These are phyloP conservation scores for Colletotrichum musicola DNA, from an alignment of 2,329 filamentous ascomycete genomes.

Conservation along the genomic window DNA sequence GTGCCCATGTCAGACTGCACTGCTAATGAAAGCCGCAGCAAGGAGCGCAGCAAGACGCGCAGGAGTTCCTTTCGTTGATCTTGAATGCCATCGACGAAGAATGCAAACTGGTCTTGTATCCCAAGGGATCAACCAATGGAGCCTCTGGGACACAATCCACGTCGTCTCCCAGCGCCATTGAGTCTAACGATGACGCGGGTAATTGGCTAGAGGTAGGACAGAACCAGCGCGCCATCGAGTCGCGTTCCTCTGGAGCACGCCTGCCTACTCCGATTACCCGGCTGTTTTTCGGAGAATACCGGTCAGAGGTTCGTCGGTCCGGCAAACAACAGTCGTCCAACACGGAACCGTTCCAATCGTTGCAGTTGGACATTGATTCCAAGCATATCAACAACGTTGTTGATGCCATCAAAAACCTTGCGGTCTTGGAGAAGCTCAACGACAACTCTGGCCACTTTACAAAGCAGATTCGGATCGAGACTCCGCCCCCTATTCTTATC, in stretches of 20 bases:
- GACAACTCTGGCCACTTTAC: slow-evolving; percentile 81
- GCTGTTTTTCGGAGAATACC: slow-evolving; percentile 92
- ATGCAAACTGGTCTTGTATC: slow-evolving; percentile 79
- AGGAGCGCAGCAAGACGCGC: slow-evolving; percentile 96
- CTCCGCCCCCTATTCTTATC: slow-evolving; percentile 89
- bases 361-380: slow-evolving; percentile 94
- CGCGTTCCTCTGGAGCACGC: slow-evolving; percentile 83
- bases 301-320: slow-evolving; percentile 89
- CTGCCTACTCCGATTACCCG: slow-evolving; percentile 88
- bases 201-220: slow-evolving; percentile 97
- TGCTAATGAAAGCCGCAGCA: slow-evolving; percentile 66
- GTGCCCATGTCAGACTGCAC: background rate
- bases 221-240: slow-evolving; percentile 88
- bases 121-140: slow-evolving; percentile 38
- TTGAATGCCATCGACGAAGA: slow-evolving; percentile 95
- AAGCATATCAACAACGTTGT: slow-evolving; percentile 90
- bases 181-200: slow-evolving; percentile 56
- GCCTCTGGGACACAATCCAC: slow-evolving; percentile 44
- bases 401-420: slow-evolving; percentile 88
- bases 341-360: slow-evolving; percentile 90
- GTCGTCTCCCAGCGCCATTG: slow-evolving; percentile 45
- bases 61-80: slow-evolving; percentile 95
- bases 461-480: slow-evolving; percentile 96
- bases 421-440: slow-evolving; percentile 85
- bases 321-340: slow-evolving; percentile 93